Evolutionary conservation across 805 yeast genomes (phyloP).

Genomic region (Debaryomyces castellii): DNA sequence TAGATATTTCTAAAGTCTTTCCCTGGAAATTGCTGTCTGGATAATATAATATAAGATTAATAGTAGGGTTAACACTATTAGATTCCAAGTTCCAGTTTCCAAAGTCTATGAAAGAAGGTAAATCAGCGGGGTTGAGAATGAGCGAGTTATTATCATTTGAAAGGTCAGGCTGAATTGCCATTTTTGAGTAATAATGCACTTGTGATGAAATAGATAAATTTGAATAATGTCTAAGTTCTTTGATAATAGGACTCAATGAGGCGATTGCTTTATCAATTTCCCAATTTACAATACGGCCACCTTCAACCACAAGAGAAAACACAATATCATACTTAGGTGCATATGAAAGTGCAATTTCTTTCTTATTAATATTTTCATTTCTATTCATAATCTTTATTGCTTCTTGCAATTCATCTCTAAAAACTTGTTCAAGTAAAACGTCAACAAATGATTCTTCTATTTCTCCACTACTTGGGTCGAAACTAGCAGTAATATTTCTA

Average conservation of each 20-base stretch:
- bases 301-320: conserved; percentile 71
- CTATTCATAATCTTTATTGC: conserved; percentile 18
- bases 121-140: conserved; percentile 47
- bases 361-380: conserved; percentile 9
- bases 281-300: conserved; percentile 69
- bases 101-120: conserved; percentile 76
- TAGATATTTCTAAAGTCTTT: conserved; percentile 50
- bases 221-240: conserved; percentile 52
- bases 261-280: conserved; percentile 57
- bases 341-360: conserved; percentile 49
- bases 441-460: conserved; percentile 16
- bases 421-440: conserved; percentile 38
- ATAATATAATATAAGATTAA: conserved; percentile 69
- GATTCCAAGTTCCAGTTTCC: conserved; percentile 78
- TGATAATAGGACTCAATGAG: conserved; percentile 56
- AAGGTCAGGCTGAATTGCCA: conserved; percentile 24
- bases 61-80: conserved; percentile 59
- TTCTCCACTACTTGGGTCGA: conserved; percentile 33
- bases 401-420: conserved; percentile 35
- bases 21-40: conserved; percentile 47
- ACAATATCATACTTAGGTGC: conserved; percentile 73
- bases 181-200: conserved; percentile 63
- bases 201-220: conserved; percentile 80
- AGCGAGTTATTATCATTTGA: conserved; percentile 24
- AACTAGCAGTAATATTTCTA: conserved; percentile 24